Evolutionary conservation across 2,329 filamentous ascomycete species (phyloP), one percentile per base, ranked within the genome.

Genomic region (Immersiporthe knoxdaviesiana): DNA sequence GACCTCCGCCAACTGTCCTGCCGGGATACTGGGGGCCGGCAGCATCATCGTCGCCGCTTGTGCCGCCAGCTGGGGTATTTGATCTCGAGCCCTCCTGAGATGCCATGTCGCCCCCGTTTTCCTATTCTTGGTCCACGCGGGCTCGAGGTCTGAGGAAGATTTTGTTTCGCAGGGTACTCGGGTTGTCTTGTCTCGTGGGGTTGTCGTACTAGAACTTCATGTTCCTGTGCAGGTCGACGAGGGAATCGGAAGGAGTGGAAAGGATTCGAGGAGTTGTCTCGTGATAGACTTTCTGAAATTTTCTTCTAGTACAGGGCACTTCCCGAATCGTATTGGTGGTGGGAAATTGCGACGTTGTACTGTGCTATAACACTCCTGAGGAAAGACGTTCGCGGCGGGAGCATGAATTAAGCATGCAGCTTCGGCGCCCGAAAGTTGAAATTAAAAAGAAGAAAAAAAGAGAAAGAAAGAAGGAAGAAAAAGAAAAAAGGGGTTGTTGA

Each of bases 1-100:
- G 84, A 41, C 87, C 84, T 62, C 37, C 59, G 37, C 59, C 39
- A 10, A 62, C 12, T 69, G 82, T 78, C 58, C 79, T 77, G 76
- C 74, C 78, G 2, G 82, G 80, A 62, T 81, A 81, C 58, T 81
- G 79, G 2, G 82, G 79, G n/a, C n/a, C n/a, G 52, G 83, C 81
- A 68, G 78, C 77, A 52, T 80, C 80, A 65, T 83, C 79, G 65
- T 76, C 73, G 63, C 65, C 73, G 60, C 76, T 74, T 27, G 66
- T 24, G 24, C 16, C 59, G 66, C 59, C 59, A 18, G 64, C 67
- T 59, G 81, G 79, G 68, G 80, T 79, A 64, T 76, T 75, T 39
- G 79, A 75, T 69, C 76, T 78, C 69, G 77, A 75, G 69, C 77
- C 77, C 61, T 77, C 76, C 64, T 81, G 80, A 24, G 78, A 76